Conservation (phyloP, 805 yeast species). For the Kluyveromyces siamensis region DNA sequence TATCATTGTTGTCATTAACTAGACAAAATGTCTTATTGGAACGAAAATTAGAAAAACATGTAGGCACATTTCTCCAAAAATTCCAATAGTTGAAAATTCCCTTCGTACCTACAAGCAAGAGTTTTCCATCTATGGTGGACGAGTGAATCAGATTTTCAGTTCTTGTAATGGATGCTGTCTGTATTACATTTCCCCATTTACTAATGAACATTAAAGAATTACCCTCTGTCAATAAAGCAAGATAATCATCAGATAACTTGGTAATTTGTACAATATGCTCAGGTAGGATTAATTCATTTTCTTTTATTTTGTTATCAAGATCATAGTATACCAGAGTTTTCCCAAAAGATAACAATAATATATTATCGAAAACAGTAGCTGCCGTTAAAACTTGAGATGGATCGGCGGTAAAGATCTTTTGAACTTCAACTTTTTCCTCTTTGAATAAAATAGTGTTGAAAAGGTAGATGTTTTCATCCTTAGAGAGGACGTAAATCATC, state of each 20-base stretch:
- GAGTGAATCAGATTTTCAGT: not conserved
- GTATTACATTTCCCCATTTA: constrained; percentile 21
- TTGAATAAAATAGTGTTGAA: constrained; percentile 13
- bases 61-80: constrained; percentile 19
- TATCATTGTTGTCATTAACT: constrained; percentile 20
- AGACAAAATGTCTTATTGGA: constrained; percentile 14
- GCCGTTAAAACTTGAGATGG: constrained; percentile 6
- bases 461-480: constrained; percentile 3
- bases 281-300: constrained; percentile 8
- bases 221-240: constrained; percentile 15
- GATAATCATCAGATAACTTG: constrained; percentile 10
- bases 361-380: constrained; percentile 8
- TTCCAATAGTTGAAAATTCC: constrained; percentile 22
- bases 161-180: constrained; percentile 7
- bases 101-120: not conserved
- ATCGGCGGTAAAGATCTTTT: constrained; percentile 2
- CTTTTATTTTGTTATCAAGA: constrained; percentile 8
- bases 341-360: constrained; percentile 11
- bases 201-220: constrained; percentile 19
- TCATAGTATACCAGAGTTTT: constrained; percentile 14
- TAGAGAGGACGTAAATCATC: constrained; percentile 15
- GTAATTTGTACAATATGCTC: constrained; percentile 15
- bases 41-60: constrained; percentile 17
- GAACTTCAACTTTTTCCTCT: constrained; percentile 7
- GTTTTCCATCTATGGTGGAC: not conserved